Base-by-base conservation (phyloP, 225 moss, liverwort and hornwort genomes). In the Rhytidiadelphus loreus region DNA sequence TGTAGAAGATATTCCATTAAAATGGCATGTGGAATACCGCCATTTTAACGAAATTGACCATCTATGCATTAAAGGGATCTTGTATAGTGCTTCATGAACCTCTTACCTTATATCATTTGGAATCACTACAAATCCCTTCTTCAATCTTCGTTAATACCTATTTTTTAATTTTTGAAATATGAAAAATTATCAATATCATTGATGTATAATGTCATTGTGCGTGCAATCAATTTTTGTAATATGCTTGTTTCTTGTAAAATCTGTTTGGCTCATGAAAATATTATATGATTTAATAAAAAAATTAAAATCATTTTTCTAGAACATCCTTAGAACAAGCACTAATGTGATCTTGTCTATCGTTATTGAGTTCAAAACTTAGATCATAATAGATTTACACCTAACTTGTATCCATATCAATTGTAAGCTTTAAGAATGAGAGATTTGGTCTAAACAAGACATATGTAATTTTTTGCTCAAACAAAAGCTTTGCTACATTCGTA, bases 51-150 rank as follows among this genome's bases (percentile, higher is more conserved):
- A n/a, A n/a, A n/a, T n/a, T n/a, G n/a, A n/a, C n/a, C n/a, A n/a
- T 7, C 43, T 71, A 0, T 43, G 1, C 0, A 0, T 71, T 17
- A 2, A 3, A 72, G 3, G 15, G 16, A 0, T 1, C 9, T 25
- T 23, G 13, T 14, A 4, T 8, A 39, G 8, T 8, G 1, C 15
- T 29, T 72, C 16, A 28, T 23, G 1, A 2, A 72, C 5, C 16
- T 72, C 2, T 1, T 4, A 44, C 10, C 1, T 72, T 17, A 9
- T 16, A 5, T 8, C 72, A 74, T 74, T 50, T 32, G 11, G 3
- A 20, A 28, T 32, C 2, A 1, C 7, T 0, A 32, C 0, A 48
- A 48, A 19, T 50, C 1, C 20, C 7, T 48, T 48, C 32, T 74
- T 74, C 32, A 19, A 32, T 32, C 48, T n/a, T n/a, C n/a, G n/a